phyloP scores from a whole-genome alignment of 768 basidiomycete genomes.

The Daedaleopsis nitida region DNA sequence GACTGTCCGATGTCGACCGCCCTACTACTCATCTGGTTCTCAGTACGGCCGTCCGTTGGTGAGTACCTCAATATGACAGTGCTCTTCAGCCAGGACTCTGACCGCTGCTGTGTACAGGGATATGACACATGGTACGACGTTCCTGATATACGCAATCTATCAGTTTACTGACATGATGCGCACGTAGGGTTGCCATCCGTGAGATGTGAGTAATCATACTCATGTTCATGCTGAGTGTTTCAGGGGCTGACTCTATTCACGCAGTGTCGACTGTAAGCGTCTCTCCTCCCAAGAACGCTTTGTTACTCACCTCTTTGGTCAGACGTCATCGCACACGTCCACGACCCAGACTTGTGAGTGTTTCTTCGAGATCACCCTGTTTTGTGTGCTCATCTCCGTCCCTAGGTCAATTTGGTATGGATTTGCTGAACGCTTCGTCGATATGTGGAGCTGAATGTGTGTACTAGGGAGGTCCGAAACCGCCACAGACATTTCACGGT shows the following conservation, averaged over 20 bases:
- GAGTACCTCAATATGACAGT: constrained; percentile 26
- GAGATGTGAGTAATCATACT: constrained; percentile 19
- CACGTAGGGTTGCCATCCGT: constrained; percentile 30
- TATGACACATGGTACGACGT: constrained; percentile 59
- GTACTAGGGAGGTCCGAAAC: constrained; percentile 83
- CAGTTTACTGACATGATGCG: not conserved
- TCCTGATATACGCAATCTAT: too few relatives aligned
- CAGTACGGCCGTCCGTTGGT: constrained; percentile 80
- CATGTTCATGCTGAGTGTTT: not conserved
- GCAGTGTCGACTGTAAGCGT: constrained; percentile 71
- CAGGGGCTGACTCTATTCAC: not conserved
- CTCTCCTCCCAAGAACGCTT: not conserved
- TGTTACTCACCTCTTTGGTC: not conserved
- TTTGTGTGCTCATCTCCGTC: not conserved
- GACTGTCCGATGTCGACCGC: too few relatives aligned
- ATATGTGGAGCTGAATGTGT: not conserved
- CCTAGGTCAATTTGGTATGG: constrained; percentile 79
- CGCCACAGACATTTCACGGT: constrained; percentile 85
- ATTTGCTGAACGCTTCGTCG: constrained; percentile 1
- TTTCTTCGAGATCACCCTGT: not conserved
- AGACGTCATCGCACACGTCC: constrained; percentile 75
- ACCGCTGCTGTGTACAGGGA: constrained; percentile 33
- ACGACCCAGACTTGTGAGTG: constrained; percentile 79
- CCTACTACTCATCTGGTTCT: not conserved
- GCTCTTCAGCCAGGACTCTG: too few relatives aligned